phyloP scores from a whole-genome alignment of 768 basidiomycete genomes.

The Suillus decipiens region DNA sequence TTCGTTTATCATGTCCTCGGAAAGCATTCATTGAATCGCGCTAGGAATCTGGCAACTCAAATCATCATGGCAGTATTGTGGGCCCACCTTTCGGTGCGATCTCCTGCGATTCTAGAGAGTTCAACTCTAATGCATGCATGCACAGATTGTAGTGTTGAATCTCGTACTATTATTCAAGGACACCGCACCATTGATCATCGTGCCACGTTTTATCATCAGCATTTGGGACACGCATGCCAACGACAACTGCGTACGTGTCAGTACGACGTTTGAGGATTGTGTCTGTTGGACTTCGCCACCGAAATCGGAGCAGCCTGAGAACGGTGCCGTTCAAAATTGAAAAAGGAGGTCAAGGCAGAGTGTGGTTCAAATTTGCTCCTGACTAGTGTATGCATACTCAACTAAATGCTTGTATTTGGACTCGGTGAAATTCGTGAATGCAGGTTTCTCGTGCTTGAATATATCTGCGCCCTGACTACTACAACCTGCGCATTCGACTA shows the following conservation, averaged over 20 bases:
- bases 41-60: too few species aligned
- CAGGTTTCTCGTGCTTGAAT: neutral
- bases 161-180: too few species aligned
- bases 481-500: neutral
- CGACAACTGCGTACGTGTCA: neutral
- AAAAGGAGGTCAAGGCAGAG: neutral
- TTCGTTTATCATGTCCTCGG: too few species aligned
- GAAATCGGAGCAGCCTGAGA: neutral
- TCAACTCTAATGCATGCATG: too few species aligned
- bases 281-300: neutral
- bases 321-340: neutral
- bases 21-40: too few species aligned
- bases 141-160: too few species aligned
- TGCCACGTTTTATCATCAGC: too few species aligned
- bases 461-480: neutral
- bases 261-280: neutral
- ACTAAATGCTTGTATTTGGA: neutral
- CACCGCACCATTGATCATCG: too few species aligned
- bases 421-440: neutral
- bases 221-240: neutral
- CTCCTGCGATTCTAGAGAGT: too few species aligned
- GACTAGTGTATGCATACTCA: neutral
- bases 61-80: too few species aligned
- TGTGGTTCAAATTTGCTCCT: too few species aligned
- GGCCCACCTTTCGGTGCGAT: too few species aligned